These are phyloP conservation scores for Tuber indicum DNA, from an alignment of 495 filamentous ascomycete genomes.

Conservation along the genomic window DNA sequence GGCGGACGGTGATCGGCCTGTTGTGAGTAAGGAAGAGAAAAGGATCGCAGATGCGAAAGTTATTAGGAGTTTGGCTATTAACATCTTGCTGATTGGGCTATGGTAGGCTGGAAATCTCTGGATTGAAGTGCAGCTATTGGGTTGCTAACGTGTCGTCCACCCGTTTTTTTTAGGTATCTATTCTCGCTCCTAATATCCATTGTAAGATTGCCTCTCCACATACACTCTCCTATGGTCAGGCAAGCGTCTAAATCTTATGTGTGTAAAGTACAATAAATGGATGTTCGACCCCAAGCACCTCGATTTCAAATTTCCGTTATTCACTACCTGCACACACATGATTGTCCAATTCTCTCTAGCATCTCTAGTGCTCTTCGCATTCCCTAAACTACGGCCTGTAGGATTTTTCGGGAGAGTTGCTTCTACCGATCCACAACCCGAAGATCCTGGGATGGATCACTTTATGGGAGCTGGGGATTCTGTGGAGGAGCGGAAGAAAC, in stretches of 20 bases:
- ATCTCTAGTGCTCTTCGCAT: slow-evolving; percentile 67
- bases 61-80: slow-evolving; percentile 59
- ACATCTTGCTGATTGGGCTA: slow-evolving; percentile 67
- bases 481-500: slow-evolving; percentile 54
- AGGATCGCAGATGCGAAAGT: slow-evolving; percentile 65
- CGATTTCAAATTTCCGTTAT: slow-evolving; percentile 89
- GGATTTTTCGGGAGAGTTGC: slow-evolving; percentile 37
- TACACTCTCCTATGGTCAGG: slow-evolving; percentile 14
- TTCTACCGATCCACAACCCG: slow-evolving; percentile 23
- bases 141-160: slow-evolving; percentile 11
- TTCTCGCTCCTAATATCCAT: slow-evolving; percentile 94
- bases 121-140: not conserved
- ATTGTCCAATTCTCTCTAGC: slow-evolving; percentile 86
- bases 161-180: slow-evolving; percentile 48
- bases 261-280: slow-evolving; percentile 92
- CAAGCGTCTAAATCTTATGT: slow-evolving; percentile 13
- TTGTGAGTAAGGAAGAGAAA: slow-evolving; percentile 56
- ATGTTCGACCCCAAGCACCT: slow-evolving; percentile 87
- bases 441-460: slow-evolving; percentile 13
- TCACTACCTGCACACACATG: slow-evolving; percentile 95
- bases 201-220: slow-evolving; percentile 51
- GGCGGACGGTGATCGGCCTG: slow-evolving; percentile 54
- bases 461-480: slow-evolving; percentile 17
- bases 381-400: slow-evolving; percentile 74
- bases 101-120: slow-evolving; percentile 53